These are phyloP conservation scores for Aciculoconidium aculeatum DNA, from an alignment of 805 yeast species.

Conservation along the genomic window DNA sequence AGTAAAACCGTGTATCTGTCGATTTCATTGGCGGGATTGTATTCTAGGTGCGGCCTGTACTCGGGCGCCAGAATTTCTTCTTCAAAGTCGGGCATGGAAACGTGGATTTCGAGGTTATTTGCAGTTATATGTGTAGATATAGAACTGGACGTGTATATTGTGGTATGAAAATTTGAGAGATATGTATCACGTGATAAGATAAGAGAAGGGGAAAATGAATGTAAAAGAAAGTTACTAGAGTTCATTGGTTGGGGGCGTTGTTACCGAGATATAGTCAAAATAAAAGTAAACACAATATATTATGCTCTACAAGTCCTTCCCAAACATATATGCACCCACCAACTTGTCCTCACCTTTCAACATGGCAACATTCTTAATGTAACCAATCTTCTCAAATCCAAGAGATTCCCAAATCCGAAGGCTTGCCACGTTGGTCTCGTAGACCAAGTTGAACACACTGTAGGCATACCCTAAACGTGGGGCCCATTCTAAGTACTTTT, in stretches of 20 bases:
- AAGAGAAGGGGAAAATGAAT: no score
- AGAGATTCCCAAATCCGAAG: slow-evolving; percentile 73
- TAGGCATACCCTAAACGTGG: slow-evolving; percentile 74
- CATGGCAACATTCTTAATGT: slow-evolving; percentile 65
- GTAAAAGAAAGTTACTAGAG: no score
- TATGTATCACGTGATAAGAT: no score
- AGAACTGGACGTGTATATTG: slow-evolving; percentile 26
- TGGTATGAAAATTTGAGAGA: no score
- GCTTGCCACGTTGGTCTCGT: slow-evolving; percentile 74
- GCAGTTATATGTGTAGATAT: slow-evolving; percentile 21
- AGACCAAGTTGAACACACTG: slow-evolving; percentile 84
- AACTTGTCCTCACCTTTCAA: slow-evolving; percentile 57
- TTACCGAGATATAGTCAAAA: not conserved
- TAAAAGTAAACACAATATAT: slow-evolving; percentile 1
- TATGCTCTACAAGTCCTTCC: slow-evolving; percentile 45
- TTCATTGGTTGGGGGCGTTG: no score
- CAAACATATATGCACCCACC: slow-evolving; percentile 76
- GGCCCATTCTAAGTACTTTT: slow-evolving; percentile 62
- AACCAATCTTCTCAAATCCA: slow-evolving; percentile 78
- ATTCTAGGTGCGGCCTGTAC: slow-evolving; percentile 38
- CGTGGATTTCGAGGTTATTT: slow-evolving; percentile 1
- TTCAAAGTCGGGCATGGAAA: slow-evolving; percentile 45
- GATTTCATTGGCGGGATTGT: slow-evolving; percentile 30
- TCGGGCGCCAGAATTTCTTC: slow-evolving; percentile 45
- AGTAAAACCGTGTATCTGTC: slow-evolving; percentile 71